Conservation (phyloP, 2,329 filamentous ascomycete genomes). For the Teratosphaeriaceae sp. region DNA sequence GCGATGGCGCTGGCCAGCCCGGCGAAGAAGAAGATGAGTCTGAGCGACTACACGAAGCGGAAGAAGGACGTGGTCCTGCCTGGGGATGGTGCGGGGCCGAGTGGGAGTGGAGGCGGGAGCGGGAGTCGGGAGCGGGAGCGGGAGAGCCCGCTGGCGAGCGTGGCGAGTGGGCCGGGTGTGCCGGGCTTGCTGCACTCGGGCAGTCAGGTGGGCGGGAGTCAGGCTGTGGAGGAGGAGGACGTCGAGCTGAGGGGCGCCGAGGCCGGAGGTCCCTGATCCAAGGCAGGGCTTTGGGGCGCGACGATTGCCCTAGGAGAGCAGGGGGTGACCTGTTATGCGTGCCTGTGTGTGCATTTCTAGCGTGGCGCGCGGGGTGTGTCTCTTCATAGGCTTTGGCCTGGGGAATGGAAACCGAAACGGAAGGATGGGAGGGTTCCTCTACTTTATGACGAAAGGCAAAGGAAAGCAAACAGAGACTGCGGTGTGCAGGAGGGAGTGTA, state of each 20-base stretch:
- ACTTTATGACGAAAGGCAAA: no score
- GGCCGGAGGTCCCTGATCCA: no score
- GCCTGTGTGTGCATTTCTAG: slow-evolving; percentile 9
- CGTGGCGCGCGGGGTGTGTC: slow-evolving; percentile 8
- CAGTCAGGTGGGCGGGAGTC: slow-evolving; percentile 11
- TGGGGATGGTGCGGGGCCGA: slow-evolving; percentile 10
- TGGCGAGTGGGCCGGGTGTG: slow-evolving; percentile 20
- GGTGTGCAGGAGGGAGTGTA: no score
- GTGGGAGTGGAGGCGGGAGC: no score
- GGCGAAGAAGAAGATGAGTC: slow-evolving; percentile 43
- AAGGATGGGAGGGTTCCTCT: no score
- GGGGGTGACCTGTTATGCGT: no score
- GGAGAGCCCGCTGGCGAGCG: slow-evolving; percentile 26
- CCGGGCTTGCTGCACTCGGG: slow-evolving; percentile 20
- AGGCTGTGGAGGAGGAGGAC: slow-evolving; percentile 3
- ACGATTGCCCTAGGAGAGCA: background rate
- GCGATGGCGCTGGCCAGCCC: slow-evolving; percentile 37
- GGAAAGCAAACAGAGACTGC: no score
- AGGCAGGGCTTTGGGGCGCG: background rate
- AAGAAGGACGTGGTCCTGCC: slow-evolving; percentile 30
- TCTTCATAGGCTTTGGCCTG: background rate
- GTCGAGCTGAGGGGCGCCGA: slow-evolving; percentile 6
- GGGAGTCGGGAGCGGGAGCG: no score
- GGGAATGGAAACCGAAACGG: no score
- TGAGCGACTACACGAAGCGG: slow-evolving; percentile 45